These are phyloP conservation scores for Zanthoxylum bungeanum DNA, from an alignment of 345 rosid genomes.

Conservation along the genomic window DNA sequence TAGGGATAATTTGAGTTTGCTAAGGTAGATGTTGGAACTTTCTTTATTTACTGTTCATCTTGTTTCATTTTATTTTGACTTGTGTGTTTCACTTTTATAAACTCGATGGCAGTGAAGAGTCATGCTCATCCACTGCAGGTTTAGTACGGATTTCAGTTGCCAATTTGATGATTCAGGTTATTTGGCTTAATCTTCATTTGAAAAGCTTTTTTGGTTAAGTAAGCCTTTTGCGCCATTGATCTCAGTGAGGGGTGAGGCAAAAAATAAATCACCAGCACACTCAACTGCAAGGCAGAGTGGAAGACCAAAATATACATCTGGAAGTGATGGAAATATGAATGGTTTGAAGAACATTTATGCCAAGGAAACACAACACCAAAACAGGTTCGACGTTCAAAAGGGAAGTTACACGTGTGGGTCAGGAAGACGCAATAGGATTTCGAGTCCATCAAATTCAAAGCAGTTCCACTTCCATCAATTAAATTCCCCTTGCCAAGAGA, in stretches of 20 bases:
- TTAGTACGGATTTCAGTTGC: slow-evolving; percentile 13
- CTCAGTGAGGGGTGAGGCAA: slow-evolving; percentile 45
- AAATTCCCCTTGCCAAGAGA: slow-evolving; percentile 27
- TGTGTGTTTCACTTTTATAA: slow-evolving; percentile 19
- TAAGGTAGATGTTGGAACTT: slow-evolving; percentile 43
- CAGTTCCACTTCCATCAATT: slow-evolving; percentile 18
- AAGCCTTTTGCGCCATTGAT: slow-evolving; percentile 13
- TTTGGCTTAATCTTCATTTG: background rate
- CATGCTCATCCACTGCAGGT: slow-evolving; percentile 91
- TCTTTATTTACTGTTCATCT: slow-evolving; percentile 20
- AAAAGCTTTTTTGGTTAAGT: slow-evolving; percentile 2
- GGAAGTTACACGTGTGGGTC: slow-evolving; percentile 23
- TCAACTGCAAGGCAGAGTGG: slow-evolving; percentile 28
- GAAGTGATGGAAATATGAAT: slow-evolving; percentile 21
- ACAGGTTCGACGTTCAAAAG: slow-evolving; percentile 18
- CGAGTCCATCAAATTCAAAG: slow-evolving; percentile 30
- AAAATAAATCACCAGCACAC: slow-evolving; percentile 24
- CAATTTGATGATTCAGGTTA: slow-evolving; percentile 3
- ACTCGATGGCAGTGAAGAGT: slow-evolving; percentile 69
- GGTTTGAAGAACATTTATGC: slow-evolving; percentile 17
- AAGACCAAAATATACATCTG: slow-evolving; percentile 25
- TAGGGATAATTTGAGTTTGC: slow-evolving; percentile 46
- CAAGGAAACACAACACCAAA: slow-evolving; percentile 23
- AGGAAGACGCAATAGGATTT: slow-evolving; percentile 20
- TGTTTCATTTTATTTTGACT: background rate